Base-by-base conservation (phyloP, 805 yeast genomes). In the Clavispora asparagi region DNA sequence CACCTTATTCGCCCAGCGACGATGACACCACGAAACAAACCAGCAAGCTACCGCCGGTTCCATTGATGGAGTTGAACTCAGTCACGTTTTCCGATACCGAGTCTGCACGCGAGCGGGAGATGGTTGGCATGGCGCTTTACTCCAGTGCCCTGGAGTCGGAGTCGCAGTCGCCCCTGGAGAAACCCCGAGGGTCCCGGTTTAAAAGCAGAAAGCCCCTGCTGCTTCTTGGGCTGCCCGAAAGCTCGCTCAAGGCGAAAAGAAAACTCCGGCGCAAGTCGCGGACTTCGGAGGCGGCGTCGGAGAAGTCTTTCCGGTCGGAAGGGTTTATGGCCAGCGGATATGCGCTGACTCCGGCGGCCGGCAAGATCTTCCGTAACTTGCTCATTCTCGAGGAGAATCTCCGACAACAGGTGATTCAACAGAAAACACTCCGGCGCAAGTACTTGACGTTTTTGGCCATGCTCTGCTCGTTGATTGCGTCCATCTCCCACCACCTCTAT, bases 311-410 rank as follows among this genome's bases (percentile, higher is more conserved):
- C 40, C 49, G 57, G 27, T 48, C 54, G 6, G 56, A 52, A 33
- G 36, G 39, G 39, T 48, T 41, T 12, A 48, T 39, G 33, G 57
- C 55, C 12, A 47, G 57, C 19, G 57, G 57, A 3, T 54, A 54
- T 30, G 52, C 57, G 35, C 54, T 46, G 54, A 54, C 57, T 7
- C 76, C 75, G 2, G 78, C 82, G 7, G 76, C 86, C 0, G 86
- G 90, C 1, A 83, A 85, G 70, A 82, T 89, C 13, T 88, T 84
- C 62, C 77, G 95, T 40, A 90, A 92, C 61, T 65, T 94, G 54
- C 69, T 92, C 41, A 85, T 92, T 13, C 64, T 91, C 44, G 99
- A 92, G 63, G 96, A 91, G 59, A 82, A 88, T 45, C 70, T 94
- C 42, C 75, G 97, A 35, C 82, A 78, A 49, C 98, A 92, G 66